A percentile compares a stretch with the other conserved stretches of the same genome.
phyloP scores from a whole-genome alignment of 2,329 filamentous ascomycete genomes.

The Pestalotiopsis fici region DNA sequence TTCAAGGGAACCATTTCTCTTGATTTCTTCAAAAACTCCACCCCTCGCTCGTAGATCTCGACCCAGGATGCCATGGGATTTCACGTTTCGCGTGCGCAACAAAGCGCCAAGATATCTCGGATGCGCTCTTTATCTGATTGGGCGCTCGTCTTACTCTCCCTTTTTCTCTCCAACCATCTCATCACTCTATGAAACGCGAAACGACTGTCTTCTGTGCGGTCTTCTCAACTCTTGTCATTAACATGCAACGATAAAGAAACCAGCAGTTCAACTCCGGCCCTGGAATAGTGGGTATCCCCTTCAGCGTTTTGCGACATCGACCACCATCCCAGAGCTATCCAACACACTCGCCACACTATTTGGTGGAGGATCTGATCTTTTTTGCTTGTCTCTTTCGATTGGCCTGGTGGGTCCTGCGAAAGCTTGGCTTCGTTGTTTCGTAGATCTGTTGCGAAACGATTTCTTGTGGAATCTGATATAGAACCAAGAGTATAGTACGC shows the following conservation, averaged over 20 bases:
- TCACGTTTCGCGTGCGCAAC: neutral
- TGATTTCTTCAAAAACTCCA: neutral
- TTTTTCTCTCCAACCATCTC: neutral
- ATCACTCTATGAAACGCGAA: constrained; percentile 11
- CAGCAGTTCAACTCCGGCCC: neutral
- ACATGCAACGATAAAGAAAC: neutral
- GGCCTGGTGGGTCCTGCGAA: neutral
- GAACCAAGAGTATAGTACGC: neutral
- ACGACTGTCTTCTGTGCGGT: constrained; percentile 2
- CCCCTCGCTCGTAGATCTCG: neutral
- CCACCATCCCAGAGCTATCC: neutral
- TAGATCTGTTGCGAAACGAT: constrained; percentile 6
- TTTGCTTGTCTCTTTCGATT: neutral
- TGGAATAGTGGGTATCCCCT: neutral
- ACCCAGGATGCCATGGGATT: neutral
- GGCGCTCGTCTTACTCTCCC: neutral
- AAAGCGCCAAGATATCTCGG: neutral
- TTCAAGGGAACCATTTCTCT: neutral
- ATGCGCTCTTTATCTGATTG: constrained; percentile 5
- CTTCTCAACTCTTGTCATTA: neutral
- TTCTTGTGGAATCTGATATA: neutral
- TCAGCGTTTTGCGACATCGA: neutral
- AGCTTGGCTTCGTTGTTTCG: constrained; percentile 10
- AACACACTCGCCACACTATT: no score
- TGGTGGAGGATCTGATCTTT: neutral